Conservation (phyloP, 1,139 yeast genomes). For the Magnusiomyces suaveolens region DNA sequence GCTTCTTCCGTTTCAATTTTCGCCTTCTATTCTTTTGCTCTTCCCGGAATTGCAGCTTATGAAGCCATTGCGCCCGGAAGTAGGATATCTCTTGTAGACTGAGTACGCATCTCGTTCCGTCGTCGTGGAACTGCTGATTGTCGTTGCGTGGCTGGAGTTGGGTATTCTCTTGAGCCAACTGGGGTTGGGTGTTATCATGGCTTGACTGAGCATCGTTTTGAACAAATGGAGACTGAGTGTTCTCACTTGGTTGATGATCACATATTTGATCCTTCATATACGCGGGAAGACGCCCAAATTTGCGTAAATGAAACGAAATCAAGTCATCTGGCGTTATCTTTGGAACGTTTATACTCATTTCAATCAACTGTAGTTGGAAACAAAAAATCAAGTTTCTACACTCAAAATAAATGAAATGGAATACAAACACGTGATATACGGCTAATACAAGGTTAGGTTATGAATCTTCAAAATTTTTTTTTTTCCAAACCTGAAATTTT, state of each 20-base stretch:
- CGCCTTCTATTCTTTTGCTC: background rate
- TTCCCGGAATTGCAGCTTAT: slow-evolving; percentile 9
- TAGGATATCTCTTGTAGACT: slow-evolving; percentile 24
- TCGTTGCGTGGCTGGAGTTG: background rate
- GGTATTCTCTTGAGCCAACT: background rate
- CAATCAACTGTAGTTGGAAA: background rate
- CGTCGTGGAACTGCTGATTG: slow-evolving; percentile 18
- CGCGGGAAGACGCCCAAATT: slow-evolving; percentile 4
- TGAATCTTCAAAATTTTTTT: background rate
- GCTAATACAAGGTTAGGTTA: slow-evolving; percentile 7
- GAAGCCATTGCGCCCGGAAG: slow-evolving; percentile 21
- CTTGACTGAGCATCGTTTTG: no score
- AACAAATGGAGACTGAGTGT: no score
- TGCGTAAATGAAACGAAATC: slow-evolving; percentile 9
- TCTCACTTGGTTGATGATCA: background rate
- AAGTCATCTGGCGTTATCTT: slow-evolving; percentile 10
- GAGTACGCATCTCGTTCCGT: slow-evolving; percentile 22
- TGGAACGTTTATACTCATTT: slow-evolving; percentile 4
- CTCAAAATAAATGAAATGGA: background rate
- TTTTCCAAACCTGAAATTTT: slow-evolving; percentile 1
- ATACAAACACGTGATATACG: background rate
- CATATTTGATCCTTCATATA: background rate
- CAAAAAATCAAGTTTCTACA: background rate
- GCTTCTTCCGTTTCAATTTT: background rate
- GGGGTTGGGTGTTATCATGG: background rate